phyloP scores from a whole-genome alignment of 140 eudicot genomes.

The Cichorium intybus region DNA sequence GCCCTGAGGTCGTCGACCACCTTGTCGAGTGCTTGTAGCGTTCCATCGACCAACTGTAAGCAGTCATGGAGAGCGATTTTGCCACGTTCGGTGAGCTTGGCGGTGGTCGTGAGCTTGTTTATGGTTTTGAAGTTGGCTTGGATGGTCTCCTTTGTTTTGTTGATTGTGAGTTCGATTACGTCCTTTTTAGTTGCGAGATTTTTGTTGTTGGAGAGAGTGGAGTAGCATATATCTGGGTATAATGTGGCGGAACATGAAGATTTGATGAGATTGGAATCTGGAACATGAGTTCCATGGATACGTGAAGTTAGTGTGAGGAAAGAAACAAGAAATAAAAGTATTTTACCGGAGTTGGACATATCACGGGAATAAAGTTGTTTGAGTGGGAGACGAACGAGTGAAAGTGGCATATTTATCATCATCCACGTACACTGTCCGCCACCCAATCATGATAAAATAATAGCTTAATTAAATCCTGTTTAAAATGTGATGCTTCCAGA shows the following conservation, averaged over 20 bases:
- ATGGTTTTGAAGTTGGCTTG: slow-evolving; percentile 18
- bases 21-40: slow-evolving; percentile 12
- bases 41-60: slow-evolving; percentile 8
- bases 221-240: slow-evolving; percentile 27
- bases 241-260: slow-evolving; percentile 25
- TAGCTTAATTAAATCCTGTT: no score
- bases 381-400: not conserved
- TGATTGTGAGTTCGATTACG: slow-evolving; percentile 18
- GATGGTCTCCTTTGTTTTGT: slow-evolving; percentile 21
- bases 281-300: slow-evolving; percentile 1
- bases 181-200: slow-evolving; percentile 9
- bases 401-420: not conserved
- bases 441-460: not conserved
- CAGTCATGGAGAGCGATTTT: slow-evolving; percentile 21
- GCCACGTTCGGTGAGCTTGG: not conserved
- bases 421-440: not conserved
- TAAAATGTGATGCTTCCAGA: no score
- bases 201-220: slow-evolving; percentile 7
- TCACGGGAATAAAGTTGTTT: not conserved
- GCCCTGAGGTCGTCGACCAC: not conserved
- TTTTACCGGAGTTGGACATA: not conserved
- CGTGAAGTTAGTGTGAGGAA: not conserved
- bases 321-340: not conserved
- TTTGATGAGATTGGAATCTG: not conserved
- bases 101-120: not conserved